Evolutionary conservation across 176 grass and related monocot species (phyloP).

Genomic region (Puccinellia tenuiflora): DNA sequence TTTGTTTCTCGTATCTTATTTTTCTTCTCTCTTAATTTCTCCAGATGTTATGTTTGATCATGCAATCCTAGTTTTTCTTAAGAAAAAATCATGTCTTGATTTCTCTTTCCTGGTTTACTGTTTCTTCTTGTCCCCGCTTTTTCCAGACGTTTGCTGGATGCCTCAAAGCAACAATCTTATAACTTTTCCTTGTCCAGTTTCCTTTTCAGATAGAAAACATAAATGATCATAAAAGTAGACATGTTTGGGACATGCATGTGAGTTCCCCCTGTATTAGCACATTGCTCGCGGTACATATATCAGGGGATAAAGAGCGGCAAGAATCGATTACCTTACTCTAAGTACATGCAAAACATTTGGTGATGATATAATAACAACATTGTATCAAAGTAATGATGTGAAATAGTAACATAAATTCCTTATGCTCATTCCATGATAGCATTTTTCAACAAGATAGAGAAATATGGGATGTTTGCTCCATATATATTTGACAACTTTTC

Average conservation of each 20-base stretch:
- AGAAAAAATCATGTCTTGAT: background rate
- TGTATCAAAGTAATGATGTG: background rate
- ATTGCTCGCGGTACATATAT: background rate
- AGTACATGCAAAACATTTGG: background rate
- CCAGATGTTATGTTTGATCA: background rate
- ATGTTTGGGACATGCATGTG: no score
- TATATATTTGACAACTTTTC: background rate
- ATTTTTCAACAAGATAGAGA: background rate
- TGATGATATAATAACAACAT: background rate
- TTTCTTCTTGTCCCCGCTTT: background rate
- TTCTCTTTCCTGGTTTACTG: background rate
- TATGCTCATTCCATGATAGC: background rate
- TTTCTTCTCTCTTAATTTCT: background rate
- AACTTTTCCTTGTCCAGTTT: background rate
- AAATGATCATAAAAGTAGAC: no score
- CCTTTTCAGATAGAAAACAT: background rate
- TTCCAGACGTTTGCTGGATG: background rate
- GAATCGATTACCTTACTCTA: background rate
- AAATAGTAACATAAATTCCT: background rate
- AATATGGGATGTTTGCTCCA: background rate
- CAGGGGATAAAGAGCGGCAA: background rate
- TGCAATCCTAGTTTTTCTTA: background rate
- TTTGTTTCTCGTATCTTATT: background rate
- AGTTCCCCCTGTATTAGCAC: no score
- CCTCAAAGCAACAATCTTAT: background rate